Base-by-base conservation (phyloP, 208 protist genomes). In the Leishmania turanica region DNA sequence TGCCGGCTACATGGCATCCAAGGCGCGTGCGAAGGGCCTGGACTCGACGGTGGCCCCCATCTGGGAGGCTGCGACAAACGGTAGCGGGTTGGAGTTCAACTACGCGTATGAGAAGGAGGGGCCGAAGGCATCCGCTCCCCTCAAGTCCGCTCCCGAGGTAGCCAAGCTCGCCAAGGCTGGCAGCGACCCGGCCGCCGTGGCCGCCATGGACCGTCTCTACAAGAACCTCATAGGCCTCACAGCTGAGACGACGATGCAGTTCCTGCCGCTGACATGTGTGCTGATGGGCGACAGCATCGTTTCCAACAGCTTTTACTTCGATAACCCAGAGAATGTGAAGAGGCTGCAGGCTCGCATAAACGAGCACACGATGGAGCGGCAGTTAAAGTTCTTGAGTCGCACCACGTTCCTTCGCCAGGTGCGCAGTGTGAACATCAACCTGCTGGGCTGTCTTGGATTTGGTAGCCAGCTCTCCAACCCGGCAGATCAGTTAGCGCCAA, bases 231-330 rank as follows among this genome's bases (percentile, higher is more conserved):
- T 96, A 73, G 76, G 77, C 42, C 42, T 86, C 49, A 82, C 80
- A 31, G 86, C 82, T 9, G 90, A 96, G 88, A 82, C 79, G 37
- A 88, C 79, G 54, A 93, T 96, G 88, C 75, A 79, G 62, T 91
- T 96, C 77, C 19, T 92, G 47, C 92, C 92, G n/a, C 80, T 91
- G 58, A 93, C 92, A 6, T 84, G 82, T 71, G 86, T 93, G 53
- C 53, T 96, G 31, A 87, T 89, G 64, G 92, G 92, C 27, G 90
- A 96, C 84, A 96, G 91, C 51, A 83, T 94, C 51, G 86, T 90
- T n/a, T 53, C 88, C 49, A 93, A 96, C 77, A 56, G 60, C 51
- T 91, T 91, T 65, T 96, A 92, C 77, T 96, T 91, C 60, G 82
- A 93, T 17, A 78, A 87, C 42, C 75, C 87, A 15, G 69, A 77